phyloP scores from a whole-genome alignment of 768 basidiomycete species.

The Chalciporus chontae region DNA sequence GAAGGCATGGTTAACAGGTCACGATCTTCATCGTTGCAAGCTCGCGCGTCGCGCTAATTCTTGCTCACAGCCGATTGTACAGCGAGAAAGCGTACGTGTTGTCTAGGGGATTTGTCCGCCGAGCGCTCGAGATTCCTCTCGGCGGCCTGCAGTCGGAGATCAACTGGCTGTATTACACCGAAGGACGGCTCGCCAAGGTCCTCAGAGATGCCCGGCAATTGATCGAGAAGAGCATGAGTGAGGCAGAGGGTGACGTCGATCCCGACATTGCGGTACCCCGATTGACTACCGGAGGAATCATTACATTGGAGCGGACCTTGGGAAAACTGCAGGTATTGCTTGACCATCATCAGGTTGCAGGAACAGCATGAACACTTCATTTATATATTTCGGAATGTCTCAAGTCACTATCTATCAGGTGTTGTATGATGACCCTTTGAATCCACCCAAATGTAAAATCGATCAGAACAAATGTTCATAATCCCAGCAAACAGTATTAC shows the following conservation, averaged over 20 bases:
- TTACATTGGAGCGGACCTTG: slow-evolving; percentile 74
- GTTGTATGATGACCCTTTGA: slow-evolving; percentile 23
- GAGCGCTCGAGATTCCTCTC: slow-evolving; percentile 78
- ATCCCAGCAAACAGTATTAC: slow-evolving; percentile 11
- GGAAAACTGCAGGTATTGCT: slow-evolving; percentile 53
- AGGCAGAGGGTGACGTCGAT: slow-evolving; percentile 23
- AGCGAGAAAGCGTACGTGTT: slow-evolving; percentile 92
- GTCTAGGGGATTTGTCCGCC: slow-evolving; percentile 85
- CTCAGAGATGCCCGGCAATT: slow-evolving; percentile 58
- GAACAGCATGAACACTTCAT: slow-evolving; percentile 15
- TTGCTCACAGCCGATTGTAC: slow-evolving; percentile 70
- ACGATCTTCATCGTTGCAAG: slow-evolving; percentile 6
- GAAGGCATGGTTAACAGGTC: slow-evolving; percentile 88
- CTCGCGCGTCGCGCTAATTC: background rate
- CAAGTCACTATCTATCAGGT: slow-evolving; percentile 24
- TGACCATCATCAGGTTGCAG: slow-evolving; percentile 14
- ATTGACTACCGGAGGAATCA: slow-evolving; percentile 73
- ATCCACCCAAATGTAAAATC: background rate
- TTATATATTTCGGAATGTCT: slow-evolving; percentile 14
- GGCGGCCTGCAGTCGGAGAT: slow-evolving; percentile 72
- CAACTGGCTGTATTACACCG: slow-evolving; percentile 63
- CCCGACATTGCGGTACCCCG: slow-evolving; percentile 63
- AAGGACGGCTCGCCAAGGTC: slow-evolving; percentile 65
- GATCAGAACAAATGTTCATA: slow-evolving; percentile 2
- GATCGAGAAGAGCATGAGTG: slow-evolving; percentile 62